Base-by-base conservation (phyloP, 73 alveolate genomes). In the Paramecium octaurelia region DNA sequence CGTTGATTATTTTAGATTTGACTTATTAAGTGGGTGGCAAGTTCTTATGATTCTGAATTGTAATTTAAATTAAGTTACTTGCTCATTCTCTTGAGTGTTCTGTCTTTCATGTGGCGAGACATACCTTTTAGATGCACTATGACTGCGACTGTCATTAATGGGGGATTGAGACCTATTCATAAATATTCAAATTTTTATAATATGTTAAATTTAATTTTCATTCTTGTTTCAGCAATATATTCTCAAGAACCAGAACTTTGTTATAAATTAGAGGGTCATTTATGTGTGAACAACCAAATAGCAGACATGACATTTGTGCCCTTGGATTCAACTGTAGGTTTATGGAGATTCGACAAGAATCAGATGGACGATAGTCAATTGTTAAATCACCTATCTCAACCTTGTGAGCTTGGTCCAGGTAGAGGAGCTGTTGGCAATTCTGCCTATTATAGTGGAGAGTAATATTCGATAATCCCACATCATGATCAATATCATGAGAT, bases 401-500 rank as follows among this genome's bases (percentile, higher is more conserved):
- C 35, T 20, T 48, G 70, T 48, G 70, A 43, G 24, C 31, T 80
- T 21, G 91, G 91, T 80, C 91, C 91, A 31, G 91, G 91, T 21
- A 80, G 70, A 35, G 91, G 91, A 23, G 91, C 91, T 18, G 43
- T 27, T 20, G 91, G 91, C n/a, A 80, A 80, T 64, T 80, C 91
- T 16, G 91, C 76, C 14, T 80, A 80, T 46, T 80, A 31, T 80
- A 80, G 57, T 80, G 91, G 91, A 18, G 91, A 80, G 9, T 3
- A 40, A 23, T 80, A 80, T 23, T 23, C 75, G 5, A 80, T 18
- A 16, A 42, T 80, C 18, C 76, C 70, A 40, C 91, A 80, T 43
- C 70, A 43, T 44, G 91, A 80, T 46, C 3, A 40, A 43, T 80
- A 80, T 24, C 64, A 80, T 18, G 43, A 80, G 8, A 80, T 80